Evolutionary conservation across 2,329 filamentous ascomycete species (phyloP).

Genomic region (Fusarium albidum): DNA sequence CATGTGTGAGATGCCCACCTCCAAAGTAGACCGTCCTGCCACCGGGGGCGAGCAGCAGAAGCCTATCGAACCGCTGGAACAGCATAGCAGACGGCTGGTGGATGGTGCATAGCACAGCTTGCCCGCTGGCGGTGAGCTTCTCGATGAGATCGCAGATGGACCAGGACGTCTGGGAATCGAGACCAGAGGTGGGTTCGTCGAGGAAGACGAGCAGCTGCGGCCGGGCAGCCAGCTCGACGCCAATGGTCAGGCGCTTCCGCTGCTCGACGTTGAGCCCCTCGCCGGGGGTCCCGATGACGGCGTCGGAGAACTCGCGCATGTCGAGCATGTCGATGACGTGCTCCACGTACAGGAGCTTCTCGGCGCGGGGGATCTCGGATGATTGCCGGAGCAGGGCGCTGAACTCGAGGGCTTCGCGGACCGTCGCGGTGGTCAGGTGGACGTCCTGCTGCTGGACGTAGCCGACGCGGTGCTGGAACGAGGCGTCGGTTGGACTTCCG

Average conservation of each 20-base stretch:
- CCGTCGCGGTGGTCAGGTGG: slow-evolving; percentile 80
- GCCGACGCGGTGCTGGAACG: slow-evolving; percentile 87
- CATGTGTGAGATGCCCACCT: no score
- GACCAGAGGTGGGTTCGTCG: slow-evolving; percentile 65
- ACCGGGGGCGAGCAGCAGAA: slow-evolving; percentile 66
- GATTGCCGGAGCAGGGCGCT: slow-evolving; percentile 84
- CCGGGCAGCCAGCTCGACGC: slow-evolving; percentile 61
- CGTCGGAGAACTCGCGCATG: slow-evolving; percentile 70
- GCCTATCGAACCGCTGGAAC: slow-evolving; percentile 62
- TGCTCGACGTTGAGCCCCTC: slow-evolving; percentile 67
- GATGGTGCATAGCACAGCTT: slow-evolving; percentile 60
- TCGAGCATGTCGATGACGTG: slow-evolving; percentile 72
- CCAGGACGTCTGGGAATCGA: slow-evolving; percentile 68
- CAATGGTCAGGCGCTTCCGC: slow-evolving; percentile 66
- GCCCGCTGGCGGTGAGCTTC: slow-evolving; percentile 61
- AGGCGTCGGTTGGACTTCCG: slow-evolving; percentile 71
- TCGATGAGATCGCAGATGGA: slow-evolving; percentile 66
- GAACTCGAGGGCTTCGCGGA: slow-evolving; percentile 84
- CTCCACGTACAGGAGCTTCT: slow-evolving; percentile 83
- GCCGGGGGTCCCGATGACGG: slow-evolving; percentile 67
- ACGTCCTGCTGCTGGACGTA: slow-evolving; percentile 91
- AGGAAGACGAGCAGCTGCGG: slow-evolving; percentile 65
- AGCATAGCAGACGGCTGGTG: slow-evolving; percentile 59
- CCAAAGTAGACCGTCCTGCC: slow-evolving; percentile 73
- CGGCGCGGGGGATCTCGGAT: slow-evolving; percentile 64